Evolutionary conservation across 768 basidiomycete genomes (phyloP), one percentile per base, ranked within the genome.

Genomic region (Suillus placidus): DNA sequence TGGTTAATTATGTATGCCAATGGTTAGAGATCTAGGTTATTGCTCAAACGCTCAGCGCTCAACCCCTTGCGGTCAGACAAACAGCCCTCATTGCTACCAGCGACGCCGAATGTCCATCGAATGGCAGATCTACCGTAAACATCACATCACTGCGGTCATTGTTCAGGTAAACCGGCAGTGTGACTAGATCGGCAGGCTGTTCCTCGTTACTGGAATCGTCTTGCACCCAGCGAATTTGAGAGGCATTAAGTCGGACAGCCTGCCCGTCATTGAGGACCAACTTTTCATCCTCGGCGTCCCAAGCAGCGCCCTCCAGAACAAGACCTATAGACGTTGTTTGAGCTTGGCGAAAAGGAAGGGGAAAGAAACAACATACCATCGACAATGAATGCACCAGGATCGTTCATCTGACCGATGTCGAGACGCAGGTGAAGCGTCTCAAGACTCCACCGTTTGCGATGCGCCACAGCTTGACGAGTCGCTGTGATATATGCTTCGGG

Each of bases 401-500:
- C 90, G 70, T 86, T 93, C 54, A 90, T 88, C 40, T 87, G 83
- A 69, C 92, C 95, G 38, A 98, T 86, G 63, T 94, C 94, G 26
- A 99, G 81, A 64, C 89, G 80, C 43, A 99, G 78, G 64, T 86
- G 81, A 71, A 99, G 76, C 9, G 93, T 94, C 77, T 99, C 97
- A 68, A 99, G 79, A 77, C 94, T 96, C 91, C 93, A 94, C 69
- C 89, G 88, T 80, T 91, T 94, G 63, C 89, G 84, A 74, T 98
- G 96, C 2, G 97, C 97, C 6, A 95, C 92, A n/a, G 93, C 88
- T 77, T 99, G 97, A 60, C 97, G 85, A 2, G 95, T 96, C 2
- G 97, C 97, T 1, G 97, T 98, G 71, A 99, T 85, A 75, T 95
- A 99, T 4, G 95, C 96, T 73, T 96, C 94, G 0, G 97, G 97